These are phyloP conservation scores for Micractinium conductrix DNA, from an alignment of 139 green algal species.

Conservation along the genomic window DNA sequence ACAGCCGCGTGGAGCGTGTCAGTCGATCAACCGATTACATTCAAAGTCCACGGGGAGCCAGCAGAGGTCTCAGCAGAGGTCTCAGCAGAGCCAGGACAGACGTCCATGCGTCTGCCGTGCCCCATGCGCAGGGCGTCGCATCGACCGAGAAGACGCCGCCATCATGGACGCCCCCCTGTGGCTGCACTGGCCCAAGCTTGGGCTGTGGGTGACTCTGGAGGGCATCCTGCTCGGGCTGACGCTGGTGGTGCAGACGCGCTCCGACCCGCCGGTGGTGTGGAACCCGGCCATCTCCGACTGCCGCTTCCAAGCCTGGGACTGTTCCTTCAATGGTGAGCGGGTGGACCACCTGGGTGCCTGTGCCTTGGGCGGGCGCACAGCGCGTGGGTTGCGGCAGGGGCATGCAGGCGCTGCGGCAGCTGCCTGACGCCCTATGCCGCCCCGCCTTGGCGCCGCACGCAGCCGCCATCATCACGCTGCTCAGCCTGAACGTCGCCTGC, in stretches of 20 bases:
- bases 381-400: no score
- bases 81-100: no score
- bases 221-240: slow-evolving; percentile 29
- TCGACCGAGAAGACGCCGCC: background rate
- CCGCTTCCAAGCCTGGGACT: slow-evolving; percentile 1
- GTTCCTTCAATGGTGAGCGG: background rate
- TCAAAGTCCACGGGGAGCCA: no score
- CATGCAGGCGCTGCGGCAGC: no score
- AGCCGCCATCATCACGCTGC: background rate
- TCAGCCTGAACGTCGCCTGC: slow-evolving; percentile 21
- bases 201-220: slow-evolving; percentile 18
- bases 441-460: background rate
- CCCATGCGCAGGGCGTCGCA: slow-evolving; percentile 3
- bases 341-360: no score
- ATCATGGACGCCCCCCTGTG: slow-evolving; percentile 31
- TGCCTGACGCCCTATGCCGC: no score
- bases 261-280: background rate
- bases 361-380: no score
- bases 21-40: no score
- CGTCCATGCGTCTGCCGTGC: no score
- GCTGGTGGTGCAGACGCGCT: background rate
- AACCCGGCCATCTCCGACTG: slow-evolving; percentile 6
- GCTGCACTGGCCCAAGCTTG: slow-evolving; percentile 36
- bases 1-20: no score
- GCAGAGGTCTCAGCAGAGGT: no score